A percentile compares a stretch with the other conserved stretches of the same genome.
Conservation (phyloP, 1,139 yeast genomes). For the Starmera stellimalicola region DNA sequence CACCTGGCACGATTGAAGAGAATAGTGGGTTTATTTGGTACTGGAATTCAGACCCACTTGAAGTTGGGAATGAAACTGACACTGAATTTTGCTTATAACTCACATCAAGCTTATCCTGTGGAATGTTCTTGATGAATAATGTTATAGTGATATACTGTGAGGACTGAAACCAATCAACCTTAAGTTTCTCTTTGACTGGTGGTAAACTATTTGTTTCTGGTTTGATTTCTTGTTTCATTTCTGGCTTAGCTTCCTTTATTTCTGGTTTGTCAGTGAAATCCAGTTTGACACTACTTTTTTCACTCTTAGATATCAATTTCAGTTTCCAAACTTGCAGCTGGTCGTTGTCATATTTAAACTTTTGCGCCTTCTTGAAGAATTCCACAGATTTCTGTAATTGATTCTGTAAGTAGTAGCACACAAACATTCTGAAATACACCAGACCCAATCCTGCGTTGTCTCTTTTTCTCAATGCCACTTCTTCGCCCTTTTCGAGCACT, state of each 20-base stretch:
- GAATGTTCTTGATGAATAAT: slow-evolving; percentile 60
- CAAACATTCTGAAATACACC: slow-evolving; percentile 52
- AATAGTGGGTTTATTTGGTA: slow-evolving; percentile 34
- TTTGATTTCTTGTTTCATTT: slow-evolving; percentile 3
- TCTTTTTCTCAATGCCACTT: slow-evolving; percentile 42
- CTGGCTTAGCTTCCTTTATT: slow-evolving; percentile 1
- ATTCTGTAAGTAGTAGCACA: slow-evolving; percentile 39
- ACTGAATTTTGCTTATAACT: slow-evolving; percentile 14
- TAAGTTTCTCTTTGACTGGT: slow-evolving; percentile 29
- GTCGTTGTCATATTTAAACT: slow-evolving; percentile 28
- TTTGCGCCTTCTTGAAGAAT: slow-evolving; percentile 41
- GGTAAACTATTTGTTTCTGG: slow-evolving; percentile 12
- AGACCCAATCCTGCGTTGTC: slow-evolving; percentile 44
- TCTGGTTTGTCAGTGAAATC: slow-evolving; percentile 1
- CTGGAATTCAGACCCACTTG: slow-evolving; percentile 29
- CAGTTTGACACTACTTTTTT: slow-evolving; percentile 11
- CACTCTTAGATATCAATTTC: slow-evolving; percentile 30
- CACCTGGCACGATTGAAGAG: slow-evolving; percentile 34
- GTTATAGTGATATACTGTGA: slow-evolving; percentile 50
- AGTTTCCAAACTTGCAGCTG: slow-evolving; percentile 28
- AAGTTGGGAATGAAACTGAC: slow-evolving; percentile 28
- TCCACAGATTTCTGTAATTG: slow-evolving; percentile 36
- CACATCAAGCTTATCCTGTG: slow-evolving; percentile 22
- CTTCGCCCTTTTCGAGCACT: slow-evolving; percentile 47
- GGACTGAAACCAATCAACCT: slow-evolving; percentile 79